A percentile compares a stretch with the other conserved stretches of the same genome.
phyloP scores from a whole-genome alignment of 2,329 filamentous ascomycete species.

The Aureobasidium sp. region DNA sequence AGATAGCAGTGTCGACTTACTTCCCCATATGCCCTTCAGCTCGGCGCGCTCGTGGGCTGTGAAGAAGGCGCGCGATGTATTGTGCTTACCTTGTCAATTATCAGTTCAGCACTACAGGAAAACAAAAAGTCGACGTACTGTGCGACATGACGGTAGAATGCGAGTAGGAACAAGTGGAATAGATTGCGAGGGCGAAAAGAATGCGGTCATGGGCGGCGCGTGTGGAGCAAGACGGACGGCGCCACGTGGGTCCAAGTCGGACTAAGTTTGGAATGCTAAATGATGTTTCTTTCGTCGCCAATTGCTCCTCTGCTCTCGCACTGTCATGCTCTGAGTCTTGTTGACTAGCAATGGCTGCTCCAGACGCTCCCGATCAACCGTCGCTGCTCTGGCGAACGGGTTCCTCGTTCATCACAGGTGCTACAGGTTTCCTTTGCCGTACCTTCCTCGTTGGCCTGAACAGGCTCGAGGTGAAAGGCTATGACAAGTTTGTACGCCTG shows the following conservation, averaged over 20 bases:
- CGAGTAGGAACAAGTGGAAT: background rate
- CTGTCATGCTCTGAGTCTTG: background rate
- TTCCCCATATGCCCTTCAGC: constrained; percentile 73
- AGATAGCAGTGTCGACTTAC: constrained; percentile 70
- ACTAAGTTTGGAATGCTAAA: constrained; percentile 5
- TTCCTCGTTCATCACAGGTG: constrained; percentile 66
- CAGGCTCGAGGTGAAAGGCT: constrained; percentile 64
- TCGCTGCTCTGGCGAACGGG: constrained; percentile 61
- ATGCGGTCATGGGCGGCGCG: constrained; percentile 1
- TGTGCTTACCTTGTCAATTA: constrained; percentile 53
- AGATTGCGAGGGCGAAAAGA: background rate
- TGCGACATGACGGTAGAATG: constrained; percentile 18
- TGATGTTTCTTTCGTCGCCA: background rate
- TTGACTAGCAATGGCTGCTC: background rate
- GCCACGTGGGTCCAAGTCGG: constrained; percentile 10
- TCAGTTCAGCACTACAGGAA: background rate
- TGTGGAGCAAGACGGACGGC: background rate
- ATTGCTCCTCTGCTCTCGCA: background rate
- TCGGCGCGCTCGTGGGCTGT: constrained; percentile 82
- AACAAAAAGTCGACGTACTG: constrained; percentile 17
- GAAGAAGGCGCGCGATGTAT: constrained; percentile 88
- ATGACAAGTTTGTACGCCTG: constrained; percentile 64
- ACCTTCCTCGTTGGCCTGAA: constrained; percentile 69
- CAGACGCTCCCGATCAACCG: constrained; percentile 38
- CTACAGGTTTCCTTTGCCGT: constrained; percentile 61